Base-by-base conservation (phyloP, 345 rosid genomes). In the Eucalyptus urophylla region DNA sequence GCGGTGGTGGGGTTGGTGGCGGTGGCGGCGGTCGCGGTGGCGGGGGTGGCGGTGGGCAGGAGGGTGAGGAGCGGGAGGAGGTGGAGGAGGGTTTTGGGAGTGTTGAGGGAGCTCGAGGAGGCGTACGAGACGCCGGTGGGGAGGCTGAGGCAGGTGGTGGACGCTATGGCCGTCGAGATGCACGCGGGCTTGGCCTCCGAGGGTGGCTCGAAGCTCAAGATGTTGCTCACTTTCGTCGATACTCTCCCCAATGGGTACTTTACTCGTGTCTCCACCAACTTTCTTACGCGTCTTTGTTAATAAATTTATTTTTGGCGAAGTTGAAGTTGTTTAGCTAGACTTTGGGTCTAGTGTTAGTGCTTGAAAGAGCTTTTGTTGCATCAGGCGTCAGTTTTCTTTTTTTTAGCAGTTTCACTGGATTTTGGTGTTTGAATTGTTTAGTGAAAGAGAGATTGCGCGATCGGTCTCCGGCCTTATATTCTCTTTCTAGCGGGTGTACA, bases 161-260 rank as follows among this genome's bases (percentile, higher is more conserved):
- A 97, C 87, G 99, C 97, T 58, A 94, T 97, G 98, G 97, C 97
- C 9, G 97, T 97, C 76, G 99, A 97, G 97, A 97, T 97, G 99
- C 97, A 97, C 92, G 99, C 99, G 91, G 99, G 99, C 1, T 95
- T 97, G 93, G 99, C 98, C 51, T 97, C 99, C 54, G 99, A 97
- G 92, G 99, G 99, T 25, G 99, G 99, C 49, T 97, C 99, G 8
- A 97, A 97, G 95, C 99, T 97, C 91, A 97, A 95, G 93, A 97
- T 97, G 99, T 91, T 97, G 91, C 98, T 97, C 90, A 94, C 99
- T 89, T 95, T 89, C 90, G 99, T 96, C 65, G 96, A 96, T 93
- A 93, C 80, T 89, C 94, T 97, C 22, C 99, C 96, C 47, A 88
- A 89, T 89, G 96, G 96, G 96, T 95, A 94, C 87, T 86, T 47